phyloP scores from a whole-genome alignment of 257 asterid species.

The Coffea eugenioides region DNA sequence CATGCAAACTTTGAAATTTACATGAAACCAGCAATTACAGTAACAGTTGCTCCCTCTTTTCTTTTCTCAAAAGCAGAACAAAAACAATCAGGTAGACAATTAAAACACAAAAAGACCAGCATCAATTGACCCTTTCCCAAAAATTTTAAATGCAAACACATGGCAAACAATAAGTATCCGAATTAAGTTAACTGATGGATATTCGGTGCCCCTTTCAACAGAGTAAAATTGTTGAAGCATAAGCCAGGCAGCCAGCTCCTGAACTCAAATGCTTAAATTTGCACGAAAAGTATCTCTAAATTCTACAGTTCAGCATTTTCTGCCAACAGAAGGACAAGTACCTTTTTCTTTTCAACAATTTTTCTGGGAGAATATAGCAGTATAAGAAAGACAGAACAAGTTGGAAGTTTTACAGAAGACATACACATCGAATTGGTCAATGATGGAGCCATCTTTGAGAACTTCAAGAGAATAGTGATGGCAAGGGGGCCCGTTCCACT shows the following conservation, averaged over 20 bases:
- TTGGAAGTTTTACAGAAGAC: conserved; percentile 18
- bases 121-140: no score
- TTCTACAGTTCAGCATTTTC: not conserved
- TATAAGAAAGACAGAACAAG: not conserved
- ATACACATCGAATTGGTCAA: conserved; percentile 70
- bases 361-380: not conserved
- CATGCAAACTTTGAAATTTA: not conserved
- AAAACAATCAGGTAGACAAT: not conserved
- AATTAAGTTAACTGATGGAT: not conserved
- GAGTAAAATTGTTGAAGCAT: not conserved
- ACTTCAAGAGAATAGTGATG: conserved; percentile 69
- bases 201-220: not conserved
- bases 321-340: no score
- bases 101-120: not conserved
- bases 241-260: not conserved
- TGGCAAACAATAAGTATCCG: not conserved
- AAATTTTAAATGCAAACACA: not conserved
- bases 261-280: no score
- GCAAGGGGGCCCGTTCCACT: conserved; percentile 77
- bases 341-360: no score
- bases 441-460: conserved; percentile 80
- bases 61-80: not conserved
- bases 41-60: not conserved
- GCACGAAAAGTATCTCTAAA: not conserved
- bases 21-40: not conserved